Conservation (phyloP, 192 early-diverging fungal species). For the Coemansia sp. region DNA sequence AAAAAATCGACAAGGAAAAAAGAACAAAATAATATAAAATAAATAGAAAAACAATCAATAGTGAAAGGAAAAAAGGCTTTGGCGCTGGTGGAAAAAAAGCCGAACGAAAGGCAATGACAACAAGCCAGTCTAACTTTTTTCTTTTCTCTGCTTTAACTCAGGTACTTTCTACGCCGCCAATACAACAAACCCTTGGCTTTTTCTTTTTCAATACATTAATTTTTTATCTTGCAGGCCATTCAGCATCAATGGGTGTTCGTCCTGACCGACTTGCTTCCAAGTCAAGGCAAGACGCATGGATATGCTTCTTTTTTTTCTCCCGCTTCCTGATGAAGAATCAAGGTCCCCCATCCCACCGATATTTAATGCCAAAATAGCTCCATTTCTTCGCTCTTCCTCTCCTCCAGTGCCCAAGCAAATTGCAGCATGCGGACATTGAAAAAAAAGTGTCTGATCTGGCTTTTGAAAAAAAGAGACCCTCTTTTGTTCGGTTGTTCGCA, state of each 20-base stretch:
- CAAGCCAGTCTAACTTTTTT: too few relatives aligned
- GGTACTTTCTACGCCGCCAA: too few relatives aligned
- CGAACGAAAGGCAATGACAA: background rate
- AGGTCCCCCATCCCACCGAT: too few relatives aligned
- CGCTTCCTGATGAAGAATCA: too few relatives aligned
- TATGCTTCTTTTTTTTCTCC: background rate
- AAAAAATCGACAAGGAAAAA: background rate
- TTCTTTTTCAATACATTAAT: too few relatives aligned
- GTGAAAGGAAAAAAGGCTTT: background rate
- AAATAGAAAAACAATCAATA: conserved; percentile 3
- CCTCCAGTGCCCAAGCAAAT: background rate
- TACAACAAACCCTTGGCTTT: too few relatives aligned
- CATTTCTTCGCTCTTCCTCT: too few relatives aligned
- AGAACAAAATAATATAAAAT: conserved; percentile 1
- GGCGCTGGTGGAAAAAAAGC: background rate
- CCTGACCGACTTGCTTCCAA: too few relatives aligned
- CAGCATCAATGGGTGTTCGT: too few relatives aligned
- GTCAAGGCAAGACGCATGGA: background rate
- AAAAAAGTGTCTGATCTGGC: background rate
- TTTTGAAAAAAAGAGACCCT: background rate
- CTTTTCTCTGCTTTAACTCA: too few relatives aligned
- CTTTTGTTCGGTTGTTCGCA: background rate
- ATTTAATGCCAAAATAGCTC: background rate
- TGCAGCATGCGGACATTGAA: conserved; percentile 2
- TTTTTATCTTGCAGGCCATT: too few relatives aligned